phyloP scores from a whole-genome alignment of 176 grass and related monocot genomes.

The Oryza coarctata region DNA sequence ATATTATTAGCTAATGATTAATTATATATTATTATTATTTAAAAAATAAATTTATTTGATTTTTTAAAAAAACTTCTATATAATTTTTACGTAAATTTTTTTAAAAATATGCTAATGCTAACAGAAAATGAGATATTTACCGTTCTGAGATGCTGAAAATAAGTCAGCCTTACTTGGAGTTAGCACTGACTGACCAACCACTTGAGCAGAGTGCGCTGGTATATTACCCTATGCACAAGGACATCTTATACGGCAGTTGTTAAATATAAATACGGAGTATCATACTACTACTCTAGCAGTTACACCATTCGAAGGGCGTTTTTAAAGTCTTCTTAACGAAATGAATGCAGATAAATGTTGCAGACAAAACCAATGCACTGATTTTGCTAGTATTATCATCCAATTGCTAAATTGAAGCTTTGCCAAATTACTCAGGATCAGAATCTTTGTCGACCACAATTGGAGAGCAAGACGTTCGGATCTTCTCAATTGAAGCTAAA shows the following conservation, averaged over 20 bases:
- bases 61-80: no score
- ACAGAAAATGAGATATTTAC: no score
- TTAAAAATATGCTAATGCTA: no score
- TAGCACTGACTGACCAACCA: background rate
- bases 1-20: no score
- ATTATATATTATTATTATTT: no score
- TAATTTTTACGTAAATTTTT: no score
- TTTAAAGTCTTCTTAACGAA: background rate
- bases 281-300: background rate
- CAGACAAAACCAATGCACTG: background rate
- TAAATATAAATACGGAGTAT: background rate
- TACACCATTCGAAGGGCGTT: constrained; percentile 16
- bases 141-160: no score
- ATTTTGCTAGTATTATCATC: background rate
- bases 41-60: no score
- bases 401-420: background rate
- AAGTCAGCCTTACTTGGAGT: background rate
- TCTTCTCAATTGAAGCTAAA: background rate
- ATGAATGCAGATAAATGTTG: background rate
- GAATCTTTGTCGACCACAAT: background rate
- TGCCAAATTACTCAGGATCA: background rate
- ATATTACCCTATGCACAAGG: background rate
- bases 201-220: constrained; percentile 8
- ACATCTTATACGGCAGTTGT: background rate
- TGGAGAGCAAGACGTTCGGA: background rate